phyloP scores from a whole-genome alignment of 345 rosid species.

The Combretum micranthum region DNA sequence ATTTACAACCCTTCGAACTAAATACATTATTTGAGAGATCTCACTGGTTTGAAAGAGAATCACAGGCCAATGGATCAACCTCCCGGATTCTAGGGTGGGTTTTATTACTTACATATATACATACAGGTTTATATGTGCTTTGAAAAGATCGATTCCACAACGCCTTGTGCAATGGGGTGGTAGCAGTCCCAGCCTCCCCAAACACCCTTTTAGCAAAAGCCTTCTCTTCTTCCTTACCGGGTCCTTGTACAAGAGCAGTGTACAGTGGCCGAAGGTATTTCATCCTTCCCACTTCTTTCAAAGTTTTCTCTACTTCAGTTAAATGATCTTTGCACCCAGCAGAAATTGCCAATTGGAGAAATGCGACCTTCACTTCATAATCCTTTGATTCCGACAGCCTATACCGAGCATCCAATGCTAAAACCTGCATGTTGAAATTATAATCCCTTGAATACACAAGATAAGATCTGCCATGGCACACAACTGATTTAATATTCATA shows the following conservation, averaged over 20 bases:
- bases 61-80: too few relatives aligned
- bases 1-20: too few relatives aligned
- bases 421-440: constrained; percentile 30
- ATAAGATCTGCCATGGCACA: not conserved
- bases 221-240: constrained; percentile 68
- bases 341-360: constrained; percentile 61
- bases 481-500: too few relatives aligned
- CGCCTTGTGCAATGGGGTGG: constrained; percentile 87
- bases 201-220: constrained; percentile 69
- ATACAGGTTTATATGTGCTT: constrained; percentile 41
- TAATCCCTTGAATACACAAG: not conserved
- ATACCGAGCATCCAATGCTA: constrained; percentile 73
- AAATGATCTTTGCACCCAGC: constrained; percentile 56
- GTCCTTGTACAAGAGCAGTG: constrained; percentile 55
- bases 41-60: too few relatives aligned
- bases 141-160: constrained; percentile 70
- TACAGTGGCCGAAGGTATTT: constrained; percentile 86
- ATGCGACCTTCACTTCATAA: constrained; percentile 78
- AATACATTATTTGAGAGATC: too few relatives aligned
- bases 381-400: constrained; percentile 73
- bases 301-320: constrained; percentile 64
- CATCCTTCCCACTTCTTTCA: constrained; percentile 89
- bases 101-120: too few relatives aligned
- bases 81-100: too few relatives aligned
- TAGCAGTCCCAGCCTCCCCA: constrained; percentile 65